Conservation (phyloP, 768 basidiomycete genomes). For the Candolleomyces eurysporus region DNA sequence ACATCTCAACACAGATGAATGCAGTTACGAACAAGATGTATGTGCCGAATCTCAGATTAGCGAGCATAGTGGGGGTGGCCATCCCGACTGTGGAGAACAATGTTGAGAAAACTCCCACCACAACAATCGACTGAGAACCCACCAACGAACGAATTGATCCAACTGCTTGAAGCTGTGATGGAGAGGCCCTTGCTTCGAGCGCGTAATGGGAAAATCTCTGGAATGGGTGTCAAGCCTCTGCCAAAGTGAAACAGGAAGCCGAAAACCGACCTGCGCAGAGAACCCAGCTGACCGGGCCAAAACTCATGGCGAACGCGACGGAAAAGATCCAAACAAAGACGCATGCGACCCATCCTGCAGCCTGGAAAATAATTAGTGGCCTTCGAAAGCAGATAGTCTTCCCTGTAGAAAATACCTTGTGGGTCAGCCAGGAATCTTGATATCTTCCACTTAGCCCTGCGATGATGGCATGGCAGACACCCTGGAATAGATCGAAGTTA, state of each 20-base stretch:
- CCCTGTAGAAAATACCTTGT: neutral
- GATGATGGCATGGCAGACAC: constrained; percentile 1
- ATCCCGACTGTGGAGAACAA: neutral
- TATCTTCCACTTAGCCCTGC: constrained; percentile 2
- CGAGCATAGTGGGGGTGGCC: constrained; percentile 1
- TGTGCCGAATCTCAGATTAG: neutral
- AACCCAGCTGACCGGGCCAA: constrained; percentile 1
- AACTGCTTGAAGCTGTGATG: neutral
- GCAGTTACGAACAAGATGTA: neutral
- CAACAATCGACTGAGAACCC: neutral
- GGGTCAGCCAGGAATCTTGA: neutral
- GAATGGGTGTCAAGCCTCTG: neutral
- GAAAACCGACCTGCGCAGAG: neutral
- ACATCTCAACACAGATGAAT: no score
- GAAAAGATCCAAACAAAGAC: constrained; percentile 4
- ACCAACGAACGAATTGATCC: neutral
- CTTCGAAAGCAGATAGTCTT: neutral
- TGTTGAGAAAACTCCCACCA: neutral
- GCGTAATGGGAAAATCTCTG: constrained; percentile 1
- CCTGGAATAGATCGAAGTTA: neutral
- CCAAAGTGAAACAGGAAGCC: neutral
- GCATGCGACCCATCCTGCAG: constrained; percentile 1
- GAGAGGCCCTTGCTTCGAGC: neutral
- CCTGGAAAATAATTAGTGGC: neutral
- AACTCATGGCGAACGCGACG: neutral